Evolutionary conservation across 2,329 filamentous ascomycete species (phyloP), one percentile per base, ranked within the genome.

Genomic region (Dactylellina leptospora): DNA sequence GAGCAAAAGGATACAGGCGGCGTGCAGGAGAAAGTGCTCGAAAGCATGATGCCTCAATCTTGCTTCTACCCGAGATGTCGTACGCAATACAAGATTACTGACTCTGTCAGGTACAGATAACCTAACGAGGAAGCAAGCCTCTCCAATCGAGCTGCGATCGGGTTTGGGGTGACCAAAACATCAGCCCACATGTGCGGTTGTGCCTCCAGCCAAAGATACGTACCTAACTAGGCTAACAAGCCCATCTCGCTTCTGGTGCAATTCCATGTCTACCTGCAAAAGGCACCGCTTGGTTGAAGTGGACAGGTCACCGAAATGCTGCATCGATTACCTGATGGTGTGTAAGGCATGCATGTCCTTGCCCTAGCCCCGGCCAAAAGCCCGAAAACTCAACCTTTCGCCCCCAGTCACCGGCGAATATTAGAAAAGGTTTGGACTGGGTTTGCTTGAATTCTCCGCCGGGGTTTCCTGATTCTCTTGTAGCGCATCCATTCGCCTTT

Each of bases 371-470:
- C 38, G 27, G 50, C 11, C 25, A 51, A 25, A 51, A 51, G 25
- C 47, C 47, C 51, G 51, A 55, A 40, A 55, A 55, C 20, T 27
- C 36, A 16, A 38, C 16, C 50, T 25, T 22, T 8, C 30, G 20
- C 20, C 11, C 60, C 60, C 45, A 36, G 60, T 56, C 61, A 44
- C 61, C 61, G 61, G 61, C 61, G 61, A 66, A 66, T 66, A 66
- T 47, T 58, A 42, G 10, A 25, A 44, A 44, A 30, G 16, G 20
- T 38, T 42, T 27, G 27, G 22, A 33, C 30, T 33, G 30, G 30
- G 30, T 6, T 13, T 48, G 11, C 40, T 23, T 44, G 61, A 66
- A 66, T 66, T 66, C 61, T 66, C 61, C 61, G 61, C 61, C 61
- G 61, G 61, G 53, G 22, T 66, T 66, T 66, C 51, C 61, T 58